These are phyloP conservation scores for Nemophila menziesii DNA, from an alignment of 257 asterid genomes.

Conservation along the genomic window DNA sequence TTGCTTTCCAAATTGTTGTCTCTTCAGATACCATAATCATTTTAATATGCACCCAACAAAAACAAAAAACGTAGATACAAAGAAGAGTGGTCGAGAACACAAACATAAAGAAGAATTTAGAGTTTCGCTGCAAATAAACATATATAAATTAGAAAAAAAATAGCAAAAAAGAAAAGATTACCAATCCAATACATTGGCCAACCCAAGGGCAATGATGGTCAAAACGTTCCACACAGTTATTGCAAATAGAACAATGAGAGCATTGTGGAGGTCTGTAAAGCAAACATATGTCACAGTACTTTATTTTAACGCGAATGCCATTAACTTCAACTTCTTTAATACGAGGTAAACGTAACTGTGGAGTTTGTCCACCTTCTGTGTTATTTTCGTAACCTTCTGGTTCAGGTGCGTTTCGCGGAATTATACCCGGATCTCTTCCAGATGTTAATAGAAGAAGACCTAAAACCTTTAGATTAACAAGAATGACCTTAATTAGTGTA, in stretches of 20 bases:
- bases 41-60: too few relatives aligned
- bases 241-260: conserved; percentile 97
- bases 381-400: conserved; percentile 77
- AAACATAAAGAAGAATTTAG: too few relatives aligned
- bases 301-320: conserved; percentile 66
- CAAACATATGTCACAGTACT: conserved; percentile 96
- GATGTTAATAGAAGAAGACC: conserved; percentile 83
- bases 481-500: too few relatives aligned
- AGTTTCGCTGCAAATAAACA: too few relatives aligned
- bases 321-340: conserved; percentile 82
- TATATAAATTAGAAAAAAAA: too few relatives aligned
- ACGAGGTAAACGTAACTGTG: conserved; percentile 87
- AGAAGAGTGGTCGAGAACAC: too few relatives aligned
- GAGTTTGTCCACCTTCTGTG: conserved; percentile 65
- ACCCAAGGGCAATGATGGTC: conserved; percentile 99
- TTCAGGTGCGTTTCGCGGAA: conserved; percentile 85
- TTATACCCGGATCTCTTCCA: conserved; percentile 96
- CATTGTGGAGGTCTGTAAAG: conserved; percentile 97
- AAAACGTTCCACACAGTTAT: conserved; percentile 86
- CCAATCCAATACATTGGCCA: conserved; percentile 97
- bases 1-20: too few relatives aligned
- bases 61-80: too few relatives aligned
- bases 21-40: too few relatives aligned
- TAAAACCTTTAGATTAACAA: too few relatives aligned
- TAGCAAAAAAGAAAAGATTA: conserved; percentile 22